Evolutionary conservation across 345 rosid species (phyloP).

Genomic region (Stellera chamaejasme): DNA sequence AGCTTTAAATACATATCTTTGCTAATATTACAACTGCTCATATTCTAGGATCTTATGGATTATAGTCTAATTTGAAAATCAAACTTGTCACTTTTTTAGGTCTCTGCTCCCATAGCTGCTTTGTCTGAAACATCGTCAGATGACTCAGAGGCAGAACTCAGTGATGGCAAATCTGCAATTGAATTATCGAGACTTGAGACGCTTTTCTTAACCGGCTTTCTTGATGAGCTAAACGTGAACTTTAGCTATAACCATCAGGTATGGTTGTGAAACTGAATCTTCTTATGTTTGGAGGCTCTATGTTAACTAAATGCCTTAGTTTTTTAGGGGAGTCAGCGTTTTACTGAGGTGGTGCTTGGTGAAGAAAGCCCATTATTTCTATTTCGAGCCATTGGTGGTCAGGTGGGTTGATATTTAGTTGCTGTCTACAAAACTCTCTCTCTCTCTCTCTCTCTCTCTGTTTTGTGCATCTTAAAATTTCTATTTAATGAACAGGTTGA

Average conservation of each 20-base stretch:
- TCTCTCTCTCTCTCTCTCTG: neutral
- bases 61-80: slow-evolving; percentile 3
- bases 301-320: slow-evolving; percentile 15
- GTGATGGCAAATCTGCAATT: slow-evolving; percentile 25
- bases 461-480: slow-evolving; percentile 14
- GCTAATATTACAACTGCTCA: too few species aligned
- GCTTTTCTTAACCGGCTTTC: slow-evolving; percentile 72
- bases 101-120: slow-evolving; percentile 67
- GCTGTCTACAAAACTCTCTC: slow-evolving; percentile 8
- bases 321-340: slow-evolving; percentile 49
- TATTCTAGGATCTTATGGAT: neutral
- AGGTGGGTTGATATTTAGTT: slow-evolving; percentile 36
- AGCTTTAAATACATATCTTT: too few species aligned
- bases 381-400: slow-evolving; percentile 94
- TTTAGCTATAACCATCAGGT: slow-evolving; percentile 67
- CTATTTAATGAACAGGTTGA: slow-evolving; percentile 55
- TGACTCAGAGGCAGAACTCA: slow-evolving; percentile 55
- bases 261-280: slow-evolving; percentile 13
- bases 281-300: slow-evolving; percentile 11
- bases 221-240: slow-evolving; percentile 82
- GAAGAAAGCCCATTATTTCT: slow-evolving; percentile 64
- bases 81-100: slow-evolving; percentile 28
- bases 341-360: slow-evolving; percentile 66
- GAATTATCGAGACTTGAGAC: slow-evolving; percentile 46
- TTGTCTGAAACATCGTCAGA: slow-evolving; percentile 92